Evolutionary conservation across 257 asterid genomes (phyloP), one percentile per base, ranked within the genome.

Genomic region (Solanum neorickii): DNA sequence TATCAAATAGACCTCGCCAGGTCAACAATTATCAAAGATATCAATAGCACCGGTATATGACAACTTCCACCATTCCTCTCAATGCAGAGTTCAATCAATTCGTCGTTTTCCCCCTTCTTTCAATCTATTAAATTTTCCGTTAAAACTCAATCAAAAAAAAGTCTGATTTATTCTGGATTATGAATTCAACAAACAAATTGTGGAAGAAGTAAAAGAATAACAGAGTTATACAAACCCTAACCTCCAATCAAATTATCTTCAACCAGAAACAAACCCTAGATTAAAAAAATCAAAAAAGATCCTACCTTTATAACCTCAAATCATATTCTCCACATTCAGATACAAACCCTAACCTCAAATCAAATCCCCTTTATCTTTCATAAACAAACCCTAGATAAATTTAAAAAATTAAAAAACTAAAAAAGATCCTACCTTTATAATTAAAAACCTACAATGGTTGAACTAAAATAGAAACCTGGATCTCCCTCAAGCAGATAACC

Each of bases 391-490:
- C 90, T 87, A 68, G 82, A 80, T 37, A 31, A 56, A 56, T 56
- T 10, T 3, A 20, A 73, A 74, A 25, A 23, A 60, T 23, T 23
- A 9, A 62, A 62, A 66, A 66, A 13, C 37, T 21, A 20, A 78
- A 78, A 46, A 77, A 35, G 85, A 89, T 77, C 83, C 87, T 86
- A 90, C 87, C 92, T 88, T 92, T 90, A 74, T 87, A 75, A 86
- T 88, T n/a, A 86, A 89, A 90, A 68, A 78, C 89, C 90, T 86
- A 89, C 31, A 87, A 73, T 29, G 80, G 25, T 21, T 23, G 33
- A 5, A 41, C 11, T 35, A 76, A 11, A 76, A 84, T 31, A 69
- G 39, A 82, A 87, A 86, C 80, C 66, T 87, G 88, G 87, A 56
- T 86, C 74, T 66, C 86, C 37, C 7, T 9, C 25, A 12, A 21